Evolutionary conservation across 176 grass and related monocot genomes (phyloP).

Genomic region (barley (Hordeum vulgare)): DNA sequence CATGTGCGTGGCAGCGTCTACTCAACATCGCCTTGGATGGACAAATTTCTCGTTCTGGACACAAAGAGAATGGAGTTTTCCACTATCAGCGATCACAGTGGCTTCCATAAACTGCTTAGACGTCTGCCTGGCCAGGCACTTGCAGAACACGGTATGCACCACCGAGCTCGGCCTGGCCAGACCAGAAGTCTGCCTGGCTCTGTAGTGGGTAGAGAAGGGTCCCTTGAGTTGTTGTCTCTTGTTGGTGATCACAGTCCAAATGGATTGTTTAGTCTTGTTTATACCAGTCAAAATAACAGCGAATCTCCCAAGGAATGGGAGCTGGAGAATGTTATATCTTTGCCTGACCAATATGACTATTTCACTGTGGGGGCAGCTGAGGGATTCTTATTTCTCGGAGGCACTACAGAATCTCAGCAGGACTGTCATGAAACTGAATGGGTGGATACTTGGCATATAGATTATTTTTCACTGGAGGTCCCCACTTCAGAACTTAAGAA

Average conservation of each 20-base stretch:
- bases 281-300: neutral
- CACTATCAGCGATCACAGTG: neutral
- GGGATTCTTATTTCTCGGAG: slow-evolving; percentile 13
- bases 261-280: neutral
- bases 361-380: neutral
- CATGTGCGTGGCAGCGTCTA: neutral
- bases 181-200: neutral
- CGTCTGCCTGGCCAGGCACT: neutral
- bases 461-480: neutral
- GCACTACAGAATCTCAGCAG: neutral
- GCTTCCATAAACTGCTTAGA: neutral
- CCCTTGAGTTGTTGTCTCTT: neutral
- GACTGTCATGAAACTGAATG: neutral
- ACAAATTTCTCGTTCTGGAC: neutral
- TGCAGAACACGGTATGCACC: neutral
- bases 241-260: neutral
- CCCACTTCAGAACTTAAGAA: neutral
- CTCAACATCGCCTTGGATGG: neutral
- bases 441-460: neutral
- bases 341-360: neutral
- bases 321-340: neutral
- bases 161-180: neutral
- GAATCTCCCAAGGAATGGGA: neutral
- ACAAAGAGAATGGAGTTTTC: neutral
- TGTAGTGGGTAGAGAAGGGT: neutral